Percentiles rank a stretch among this genome's conserved stretches.
phyloP scores from a whole-genome alignment of 306 rosid species.

The Oemleria cerasiformis region DNA sequence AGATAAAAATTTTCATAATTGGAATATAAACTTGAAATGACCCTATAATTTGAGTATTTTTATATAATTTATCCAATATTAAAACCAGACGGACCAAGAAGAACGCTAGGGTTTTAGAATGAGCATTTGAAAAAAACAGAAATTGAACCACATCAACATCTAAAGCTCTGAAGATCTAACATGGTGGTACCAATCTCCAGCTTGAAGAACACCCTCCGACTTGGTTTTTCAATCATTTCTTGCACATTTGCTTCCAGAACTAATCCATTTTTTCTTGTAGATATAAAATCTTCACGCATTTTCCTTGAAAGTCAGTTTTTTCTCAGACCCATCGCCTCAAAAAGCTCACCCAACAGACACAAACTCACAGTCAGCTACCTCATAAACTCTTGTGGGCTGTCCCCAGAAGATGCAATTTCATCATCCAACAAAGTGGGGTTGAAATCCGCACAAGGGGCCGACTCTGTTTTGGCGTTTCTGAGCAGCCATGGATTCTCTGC shows the following conservation, averaged over 20 bases:
- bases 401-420: constrained; percentile 20
- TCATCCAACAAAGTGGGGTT: constrained; percentile 12
- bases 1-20: no score
- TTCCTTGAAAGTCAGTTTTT: neutral
- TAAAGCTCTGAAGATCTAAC: no score
- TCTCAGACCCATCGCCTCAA: constrained; percentile 6
- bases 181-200: neutral
- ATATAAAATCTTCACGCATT: neutral
- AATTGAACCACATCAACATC: no score
- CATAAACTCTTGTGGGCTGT: constrained; percentile 30
- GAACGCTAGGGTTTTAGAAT: no score
- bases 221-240: neutral
- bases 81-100: no score
- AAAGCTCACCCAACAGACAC: neutral
- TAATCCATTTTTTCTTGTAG: neutral
- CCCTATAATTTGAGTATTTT: no score
- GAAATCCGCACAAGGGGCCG: constrained; percentile 6
- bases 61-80: no score
- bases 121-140: neutral
- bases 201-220: neutral
- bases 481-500: constrained; percentile 28
- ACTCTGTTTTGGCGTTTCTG: constrained; percentile 25
- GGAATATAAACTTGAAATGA: no score
- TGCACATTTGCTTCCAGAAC: neutral
- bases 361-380: constrained; percentile 30